Base-by-base conservation (phyloP, 2,329 filamentous ascomycete genomes). In the Geosmithia morbida region DNA sequence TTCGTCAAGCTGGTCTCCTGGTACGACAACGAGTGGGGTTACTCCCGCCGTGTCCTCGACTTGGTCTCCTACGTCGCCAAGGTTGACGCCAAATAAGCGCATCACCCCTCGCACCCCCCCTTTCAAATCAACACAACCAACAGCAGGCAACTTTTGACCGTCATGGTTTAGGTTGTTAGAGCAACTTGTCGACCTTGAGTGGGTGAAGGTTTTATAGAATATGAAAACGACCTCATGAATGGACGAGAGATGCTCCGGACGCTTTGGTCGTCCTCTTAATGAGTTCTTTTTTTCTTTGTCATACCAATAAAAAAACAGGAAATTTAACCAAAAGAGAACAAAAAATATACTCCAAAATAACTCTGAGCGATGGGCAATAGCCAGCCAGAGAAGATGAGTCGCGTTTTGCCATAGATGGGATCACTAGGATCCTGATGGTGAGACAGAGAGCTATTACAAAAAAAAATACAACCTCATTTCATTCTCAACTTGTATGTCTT, bases 21-120 rank as follows among this genome's bases (percentile, higher is more conserved):
- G 92, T 95, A 95, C 74, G 88, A 95, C 79, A 97, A 97, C 79
- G 90, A 97, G 81, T 96, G 89, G 88, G 92, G 89, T 65, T 97
- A 98, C 85, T 94, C 86, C 70, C 89, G 89, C 75, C 92, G 85
- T 81, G 85, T 89, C 62, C 74, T 89, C 58, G 85, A 92, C 72
- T 84, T 92, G 61, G 66, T 79, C 66, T 74, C 76, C 70, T 84
- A 88, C 76, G 77, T 89, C 61, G 74, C 84, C 69, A 85, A 86
- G 77, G 81, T 83, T 55, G 85, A 89, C 61, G 75, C 64, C 65
- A 70, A 76, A 59, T 75, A 70, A 64, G 54, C 46, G 22, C 26
- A 14, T 17, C 3, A 14, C 18, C 44, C 14, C 33, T 18, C 44
- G 10, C 29, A 42, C 16, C 26, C 20, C 22, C 22, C 22, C n/a